phyloP scores from a whole-genome alignment of 2,329 filamentous ascomycete species.

The Macrophomina phaseolina region DNA sequence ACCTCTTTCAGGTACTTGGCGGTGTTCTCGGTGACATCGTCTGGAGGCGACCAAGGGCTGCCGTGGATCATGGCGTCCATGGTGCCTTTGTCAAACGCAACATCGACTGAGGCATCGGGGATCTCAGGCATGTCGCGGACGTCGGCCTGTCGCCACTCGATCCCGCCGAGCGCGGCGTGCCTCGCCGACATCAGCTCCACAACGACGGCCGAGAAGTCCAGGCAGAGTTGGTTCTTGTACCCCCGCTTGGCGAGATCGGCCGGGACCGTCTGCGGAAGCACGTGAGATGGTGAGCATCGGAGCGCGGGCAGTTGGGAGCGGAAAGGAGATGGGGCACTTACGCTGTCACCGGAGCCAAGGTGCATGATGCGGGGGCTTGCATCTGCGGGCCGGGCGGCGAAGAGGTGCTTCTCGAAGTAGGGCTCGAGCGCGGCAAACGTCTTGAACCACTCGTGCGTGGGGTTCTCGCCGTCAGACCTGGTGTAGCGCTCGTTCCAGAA shows the following conservation, averaged over 20 bases:
- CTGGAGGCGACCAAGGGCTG: constrained; percentile 59
- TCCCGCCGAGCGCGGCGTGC: constrained; percentile 45
- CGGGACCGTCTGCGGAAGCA: constrained; percentile 55
- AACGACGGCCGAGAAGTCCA: constrained; percentile 62
- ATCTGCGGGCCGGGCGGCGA: constrained; percentile 38
- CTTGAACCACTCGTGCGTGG: constrained; percentile 62
- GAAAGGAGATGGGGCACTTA: constrained; percentile 38
- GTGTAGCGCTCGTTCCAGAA: constrained; percentile 61
- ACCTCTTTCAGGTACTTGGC: constrained; percentile 59
- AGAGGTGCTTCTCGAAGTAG: constrained; percentile 55
- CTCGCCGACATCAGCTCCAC: constrained; percentile 59
- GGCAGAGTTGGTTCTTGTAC: constrained; percentile 60
- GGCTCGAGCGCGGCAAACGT: constrained; percentile 55
- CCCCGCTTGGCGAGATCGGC: constrained; percentile 54
- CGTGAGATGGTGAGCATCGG: constrained; percentile 14
- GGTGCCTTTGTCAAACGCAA: constrained; percentile 65
- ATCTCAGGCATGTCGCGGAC: constrained; percentile 57
- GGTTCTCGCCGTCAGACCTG: constrained; percentile 45
- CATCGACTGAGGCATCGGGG: constrained; percentile 52
- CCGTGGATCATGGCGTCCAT: constrained; percentile 63
- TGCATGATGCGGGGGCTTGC: constrained; percentile 58
- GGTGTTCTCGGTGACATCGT: constrained; percentile 56
- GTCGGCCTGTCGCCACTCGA: constrained; percentile 57
- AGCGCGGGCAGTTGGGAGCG: not conserved
- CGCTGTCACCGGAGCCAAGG: constrained; percentile 64